Conservation (phyloP, 768 basidiomycete species). For the Coprinopsis strossmayeri region DNA sequence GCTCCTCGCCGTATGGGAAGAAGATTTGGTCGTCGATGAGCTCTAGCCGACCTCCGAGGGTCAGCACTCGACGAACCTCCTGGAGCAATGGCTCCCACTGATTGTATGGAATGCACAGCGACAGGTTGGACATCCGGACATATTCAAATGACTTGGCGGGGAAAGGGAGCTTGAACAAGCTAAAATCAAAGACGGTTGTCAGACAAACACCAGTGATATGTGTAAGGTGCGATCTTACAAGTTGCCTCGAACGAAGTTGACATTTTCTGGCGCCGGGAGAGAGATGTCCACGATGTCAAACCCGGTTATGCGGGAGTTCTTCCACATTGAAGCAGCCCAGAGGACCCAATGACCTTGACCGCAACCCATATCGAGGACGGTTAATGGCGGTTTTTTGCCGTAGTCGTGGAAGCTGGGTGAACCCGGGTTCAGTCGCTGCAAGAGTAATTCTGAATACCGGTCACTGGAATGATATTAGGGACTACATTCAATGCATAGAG, state of each 20-base stretch:
- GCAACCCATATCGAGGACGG: constrained; percentile 72
- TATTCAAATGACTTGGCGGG: constrained; percentile 58
- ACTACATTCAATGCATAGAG: constrained; percentile 1
- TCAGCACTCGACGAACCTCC: constrained; percentile 60
- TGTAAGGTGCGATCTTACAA: constrained; percentile 45
- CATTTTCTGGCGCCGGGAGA: constrained; percentile 31
- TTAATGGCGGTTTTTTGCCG: constrained; percentile 38
- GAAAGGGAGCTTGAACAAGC: constrained; percentile 56
- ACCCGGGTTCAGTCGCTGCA: constrained; percentile 48
- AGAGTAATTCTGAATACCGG: constrained; percentile 44
- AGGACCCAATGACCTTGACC: constrained; percentile 66
- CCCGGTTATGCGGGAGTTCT: constrained; percentile 49
- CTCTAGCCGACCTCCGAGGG: constrained; percentile 58
- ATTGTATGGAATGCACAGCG: constrained; percentile 51
- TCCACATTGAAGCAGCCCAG: constrained; percentile 60
- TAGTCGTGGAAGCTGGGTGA: constrained; percentile 59
- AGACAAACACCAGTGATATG: constrained; percentile 1
- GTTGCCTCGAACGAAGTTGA: constrained; percentile 54
- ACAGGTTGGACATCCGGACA: constrained; percentile 67
- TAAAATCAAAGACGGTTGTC: constrained; percentile 16
- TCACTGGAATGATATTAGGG: constrained; percentile 40
- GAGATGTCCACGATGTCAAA: constrained; percentile 56
- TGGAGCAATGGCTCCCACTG: constrained; percentile 53
- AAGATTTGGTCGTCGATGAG: constrained; percentile 66
- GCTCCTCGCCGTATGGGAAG: constrained; percentile 45